phyloP scores from a whole-genome alignment of 2,329 filamentous ascomycete species.

The Arthrobotrys conoides region DNA sequence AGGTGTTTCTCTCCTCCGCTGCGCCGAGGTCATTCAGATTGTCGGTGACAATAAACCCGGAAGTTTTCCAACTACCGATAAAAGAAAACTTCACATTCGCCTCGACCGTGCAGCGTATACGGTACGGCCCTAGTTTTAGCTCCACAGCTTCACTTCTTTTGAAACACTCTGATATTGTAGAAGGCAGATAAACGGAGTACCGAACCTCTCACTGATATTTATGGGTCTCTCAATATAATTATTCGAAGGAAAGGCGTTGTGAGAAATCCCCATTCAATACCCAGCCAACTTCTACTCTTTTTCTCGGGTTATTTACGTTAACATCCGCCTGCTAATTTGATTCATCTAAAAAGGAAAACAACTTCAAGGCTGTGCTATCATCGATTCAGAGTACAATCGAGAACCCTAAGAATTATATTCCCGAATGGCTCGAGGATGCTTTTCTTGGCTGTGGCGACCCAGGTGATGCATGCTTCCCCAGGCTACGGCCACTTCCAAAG shows the following conservation, averaged over 20 bases:
- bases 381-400: constrained; percentile 89
- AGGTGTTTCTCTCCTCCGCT: constrained; percentile 79
- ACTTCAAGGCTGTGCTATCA: constrained; percentile 93
- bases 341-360: constrained; percentile 78
- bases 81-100: constrained; percentile 81
- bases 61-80: constrained; percentile 75
- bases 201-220: constrained; percentile 81
- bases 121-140: constrained; percentile 62
- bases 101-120: constrained; percentile 85
- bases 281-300: neutral
- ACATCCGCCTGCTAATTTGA: neutral
- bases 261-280: neutral
- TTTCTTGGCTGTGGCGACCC: constrained; percentile 98
- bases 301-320: constrained; percentile 2
- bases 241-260: constrained; percentile 81
- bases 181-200: constrained; percentile 77
- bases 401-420: constrained; percentile 82
- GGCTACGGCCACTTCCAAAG: constrained; percentile 81
- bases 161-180: constrained; percentile 22
- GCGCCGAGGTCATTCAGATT: constrained; percentile 87
- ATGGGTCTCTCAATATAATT: constrained; percentile 86
- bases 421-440: constrained; percentile 94
- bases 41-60: constrained; percentile 83
- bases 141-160: neutral
- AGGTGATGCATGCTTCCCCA: constrained; percentile 85